Evolutionary conservation across 1,284 basidiomycete genomes (phyloP), one percentile per base, ranked within the genome.

Genomic region (Papiliotrema laurentii): DNA sequence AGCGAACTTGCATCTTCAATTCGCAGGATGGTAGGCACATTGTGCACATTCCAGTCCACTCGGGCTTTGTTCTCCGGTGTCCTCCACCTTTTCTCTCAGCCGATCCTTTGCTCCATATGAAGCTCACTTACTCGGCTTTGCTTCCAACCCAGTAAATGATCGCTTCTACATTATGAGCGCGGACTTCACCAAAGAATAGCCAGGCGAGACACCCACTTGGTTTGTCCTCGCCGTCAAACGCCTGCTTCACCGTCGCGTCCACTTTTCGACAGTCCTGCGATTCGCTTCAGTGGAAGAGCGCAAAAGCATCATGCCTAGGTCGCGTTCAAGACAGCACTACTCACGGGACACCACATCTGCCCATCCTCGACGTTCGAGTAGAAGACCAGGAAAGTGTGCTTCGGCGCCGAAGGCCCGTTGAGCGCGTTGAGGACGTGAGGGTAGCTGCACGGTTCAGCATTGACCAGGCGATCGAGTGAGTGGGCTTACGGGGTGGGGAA

Each of bases 71-170:
- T 87, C 19, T 78, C 72, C 6, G 59, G 51, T 11, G 47, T 54
- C 28, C 56, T 46, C 64, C 64, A 67, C 37, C 62, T 66, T 19
- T n/a, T 18, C 13, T 14, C 2, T 6, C 21, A 39, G 19, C 13
- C 7, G 24, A 21, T n/a, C 14, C 7, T 34, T 16, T 13, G 30
- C 18, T 38, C 24, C 27, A 34, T 4, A 41, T 28, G 39, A 26
- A 34, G 19, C 26, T 18, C 28, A 78, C 83, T 69, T 62, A 89
- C 87, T 83, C 81, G 47, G 77, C 50, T 56, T 72, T 77, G 58
- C 83, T 78, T 6, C 88, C 89, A 47, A 89, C 85, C 67, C 86
- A 88, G 45, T 86, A 77, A 44, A 91, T 77, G 40, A 83, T 69
- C 10, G 78, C 86, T 25, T 79, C 69, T 72, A 56, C 14, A 25